phyloP scores from a whole-genome alignment of 805 yeast genomes.

The Lipomyces lipofer region DNA sequence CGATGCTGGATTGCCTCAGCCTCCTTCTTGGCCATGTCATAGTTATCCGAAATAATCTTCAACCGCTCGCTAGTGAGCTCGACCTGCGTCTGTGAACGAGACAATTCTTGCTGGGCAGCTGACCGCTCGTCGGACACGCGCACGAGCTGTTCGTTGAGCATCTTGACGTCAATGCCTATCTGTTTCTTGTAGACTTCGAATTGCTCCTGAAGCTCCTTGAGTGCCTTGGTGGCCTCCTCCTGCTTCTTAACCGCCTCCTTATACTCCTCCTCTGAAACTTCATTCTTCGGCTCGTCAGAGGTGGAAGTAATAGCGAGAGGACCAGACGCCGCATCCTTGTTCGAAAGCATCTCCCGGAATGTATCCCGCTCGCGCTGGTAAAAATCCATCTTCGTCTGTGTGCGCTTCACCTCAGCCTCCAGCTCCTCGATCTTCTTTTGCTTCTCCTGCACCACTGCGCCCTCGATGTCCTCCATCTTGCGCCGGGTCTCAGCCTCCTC shows the following conservation, averaged over 20 bases:
- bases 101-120: conserved; percentile 50
- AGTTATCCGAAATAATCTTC: conserved; percentile 44
- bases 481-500: conserved; percentile 47
- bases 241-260: conserved; percentile 5
- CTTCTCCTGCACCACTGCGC: conserved; percentile 41
- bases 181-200: conserved; percentile 47
- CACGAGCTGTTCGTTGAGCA: conserved; percentile 52
- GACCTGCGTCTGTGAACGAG: conserved; percentile 56
- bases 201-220: conserved; percentile 38
- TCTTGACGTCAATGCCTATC: conserved; percentile 46
- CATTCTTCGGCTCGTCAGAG: background rate
- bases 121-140: conserved; percentile 47
- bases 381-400: conserved; percentile 55
- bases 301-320: background rate
- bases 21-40: conserved; percentile 48
- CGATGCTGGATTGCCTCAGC: conserved; percentile 47
- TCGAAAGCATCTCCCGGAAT: conserved; percentile 45
- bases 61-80: conserved; percentile 56
- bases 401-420: conserved; percentile 43
- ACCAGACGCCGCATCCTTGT: background rate
- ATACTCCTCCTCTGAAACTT: conserved; percentile 19
- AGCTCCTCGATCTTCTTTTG: conserved; percentile 38
- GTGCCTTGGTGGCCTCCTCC: conserved; percentile 25
- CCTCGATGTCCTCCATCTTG: conserved; percentile 34
- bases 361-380: conserved; percentile 69